Base-by-base conservation (phyloP, 1,284 basidiomycete species). In the Heterobasidion occidentale region DNA sequence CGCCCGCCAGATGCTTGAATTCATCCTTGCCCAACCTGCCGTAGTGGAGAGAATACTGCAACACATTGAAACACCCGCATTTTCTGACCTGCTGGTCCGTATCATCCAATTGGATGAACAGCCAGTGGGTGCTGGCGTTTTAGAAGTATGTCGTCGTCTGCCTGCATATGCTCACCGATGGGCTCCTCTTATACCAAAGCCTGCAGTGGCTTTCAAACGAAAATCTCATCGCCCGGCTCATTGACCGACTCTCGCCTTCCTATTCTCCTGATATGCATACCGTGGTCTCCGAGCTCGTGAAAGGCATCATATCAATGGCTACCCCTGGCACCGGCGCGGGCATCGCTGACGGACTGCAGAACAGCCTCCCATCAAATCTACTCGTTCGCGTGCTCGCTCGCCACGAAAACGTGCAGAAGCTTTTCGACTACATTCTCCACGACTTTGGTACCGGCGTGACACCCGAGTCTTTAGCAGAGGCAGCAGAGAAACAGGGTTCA, bases 241-340 rank as follows among this genome's bases (percentile, higher is more conserved):
- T 98, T 58, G 84, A 84, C 62, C 79, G 95, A 19, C 83, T 98
- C 15, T 91, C 94, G 0, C 94, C 97, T 0, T 70, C 79, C 9
- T 77, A 92, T 59, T 82, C 86, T 9, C 76, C 84, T 17, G 88
- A 94, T 60, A 84, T 91, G 58, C 96, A 99, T 71, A 81, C 84
- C 34, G 87, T 94, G 51, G 92, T 94, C 36, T 82, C 94, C 1
- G 97, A 99, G 60, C 81, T 98, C 53, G 84, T 99, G 66, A 97
- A 97, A 71, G 89, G 90, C 55, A 94, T 98, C 63, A 94, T 99
- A 62, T 90, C 94, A 27, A 90, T 98, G 75, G 92, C 94, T 17
- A 90, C 94, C 1, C 93, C 94, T 3, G 90, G 93, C 1, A 89
- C 92, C 2, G 86, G 84, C 14, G 83, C 79, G 57, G 88, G 77